Evolutionary conservation across 2,329 filamentous ascomycete species (phyloP), one percentile per base, ranked within the genome.

Genomic region (Pseudogymnoascus sp.): DNA sequence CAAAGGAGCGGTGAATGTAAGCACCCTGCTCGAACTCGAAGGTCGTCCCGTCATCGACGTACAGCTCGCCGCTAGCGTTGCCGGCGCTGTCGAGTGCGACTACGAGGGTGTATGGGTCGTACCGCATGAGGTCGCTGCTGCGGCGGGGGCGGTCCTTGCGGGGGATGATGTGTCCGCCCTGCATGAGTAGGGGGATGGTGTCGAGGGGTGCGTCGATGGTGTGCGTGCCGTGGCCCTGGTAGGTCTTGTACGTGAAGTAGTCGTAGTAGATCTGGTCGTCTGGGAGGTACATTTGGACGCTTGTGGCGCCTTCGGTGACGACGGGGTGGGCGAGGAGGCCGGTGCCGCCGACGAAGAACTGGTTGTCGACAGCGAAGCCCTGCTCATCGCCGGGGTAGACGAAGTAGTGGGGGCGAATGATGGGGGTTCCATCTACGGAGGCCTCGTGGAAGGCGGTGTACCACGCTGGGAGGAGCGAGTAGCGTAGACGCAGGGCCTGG

Each of bases 361-460:
- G 94, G 71, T 97, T 89, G 68, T 99, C 94, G 58, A 97, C 81
- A 2, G 81, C 84, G 70, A 97, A 95, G n/a, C 92, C 92, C 58
- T 80, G 81, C 74, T 97, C 93, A 67, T 95, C 92, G 0, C 82
- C 79, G 0, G 94, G 94, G 71, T 96, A 90, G 1, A 91, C 88
- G 78, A 93, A 97, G 77, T 92, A 96, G 77, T 97, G 92, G 8
- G 94, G 93, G 60, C 90, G 85, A 61, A 99, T 80, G 68, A 99
- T 93, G 0, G 94, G 94, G 61, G 87, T 89, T 40, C 92, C 93
- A 58, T 90, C 86, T 13, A 86, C 81, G 68, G 90, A 88, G 10
- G 94, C 91, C 70, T 95, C 86, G 72, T 93, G 91, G 80, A 99
- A 99, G 7, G 93, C 92, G 1, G 93, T 97, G 75, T 99, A 99